Base-by-base conservation (phyloP, 768 basidiomycete species). In the Tricholoma saponaceum region DNA sequence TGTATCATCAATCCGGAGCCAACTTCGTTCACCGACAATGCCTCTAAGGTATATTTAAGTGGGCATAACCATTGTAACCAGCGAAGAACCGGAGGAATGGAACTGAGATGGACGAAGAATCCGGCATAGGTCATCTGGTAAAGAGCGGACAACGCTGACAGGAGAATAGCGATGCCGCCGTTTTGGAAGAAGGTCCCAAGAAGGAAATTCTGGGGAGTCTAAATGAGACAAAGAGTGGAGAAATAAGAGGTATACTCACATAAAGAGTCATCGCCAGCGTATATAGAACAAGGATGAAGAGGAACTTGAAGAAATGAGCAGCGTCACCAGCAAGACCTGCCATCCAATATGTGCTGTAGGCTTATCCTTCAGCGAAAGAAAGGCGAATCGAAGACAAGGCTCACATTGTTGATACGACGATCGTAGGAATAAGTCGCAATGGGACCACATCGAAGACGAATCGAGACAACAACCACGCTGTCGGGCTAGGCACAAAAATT, bases 11-110 rank as follows among this genome's bases (percentile, higher is more conserved):
- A 74, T 2, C 95, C 95, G 4, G 90, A 88, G 37, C 85, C 85
- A 14, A 98, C 92, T 69, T 98, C 95, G 66, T 98, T 98, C 35
- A 97, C 90, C 12, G 87, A 79, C 14, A 97, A 76, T 5, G 95
- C 95, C 67, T 93, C 91, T n/a, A 92, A 76, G 23, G 79, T 77
- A 68, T 85, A 92, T 70, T 93, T 93, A 49, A 94, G 79, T 37
- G 91, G 90, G 54, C 89, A 89, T 57, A 95, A 64, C 88, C 92
- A 98, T 66, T 95, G 89, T 54, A 98, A 76, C 95, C 95, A 98
- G 14, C 95, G 82, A 1, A 98, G 80, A 1, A 95, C 92, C 2
- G 91, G 90, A 3, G 95, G 94, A 58, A 98, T 96, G 58, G 81
- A 77, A 59, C 75, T 72, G 56, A 96, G 79, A 68, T 96, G 91